Base-by-base conservation (phyloP, 2,329 filamentous ascomycete genomes). In the Chrysoporthe deuterocubensis region DNA sequence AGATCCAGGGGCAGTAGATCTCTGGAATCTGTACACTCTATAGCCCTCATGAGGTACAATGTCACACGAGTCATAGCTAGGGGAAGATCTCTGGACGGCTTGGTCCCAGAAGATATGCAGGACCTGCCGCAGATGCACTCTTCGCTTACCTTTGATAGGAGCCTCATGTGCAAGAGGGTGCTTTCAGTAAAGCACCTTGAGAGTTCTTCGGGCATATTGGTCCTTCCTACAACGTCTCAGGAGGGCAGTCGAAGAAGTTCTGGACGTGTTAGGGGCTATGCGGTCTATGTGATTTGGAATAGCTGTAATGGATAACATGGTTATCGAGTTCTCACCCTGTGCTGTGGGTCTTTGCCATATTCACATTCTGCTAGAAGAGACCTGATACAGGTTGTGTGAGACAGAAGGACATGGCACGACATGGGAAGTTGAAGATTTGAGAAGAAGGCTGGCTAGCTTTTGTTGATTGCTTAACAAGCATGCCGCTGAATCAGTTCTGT, bases 111-210 rank as follows among this genome's bases (percentile, higher is more conserved):
- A 32, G 32, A 58, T 37, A 37, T 46, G 21, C 18, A 44, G 42
- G 9, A 40, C 11, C 13, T 67, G 68, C 65, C 72, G 69, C 57
- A 72, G 82, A 75, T 83, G 83, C 56, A 78, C 74, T 67, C 75
- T 76, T 70, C 74, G 74, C 71, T 6, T 2, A 14, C 18, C 7
- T 34, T 42, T n/a, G n/a, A 40, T n/a, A 44, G 8, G 16, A 37
- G 40, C 18, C 13, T 56, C 18, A 21, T 34, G n/a, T 57, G 6
- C 46, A 44, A 61, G 56, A 56, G 46, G 26, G 21, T 26, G 11
- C 13, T 11, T 32, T 46, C 16, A 11, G 26, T 26, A 26, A 26
- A 26, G 2, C 26, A 26, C 26, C 26, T 26, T 26, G 26, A 2
- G 26, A 26, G 26, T 26, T 26, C 26, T 2, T 26, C 26, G 26